Evolutionary conservation across 768 basidiomycete species (phyloP).

Genomic region (Lactarius psammicola): DNA sequence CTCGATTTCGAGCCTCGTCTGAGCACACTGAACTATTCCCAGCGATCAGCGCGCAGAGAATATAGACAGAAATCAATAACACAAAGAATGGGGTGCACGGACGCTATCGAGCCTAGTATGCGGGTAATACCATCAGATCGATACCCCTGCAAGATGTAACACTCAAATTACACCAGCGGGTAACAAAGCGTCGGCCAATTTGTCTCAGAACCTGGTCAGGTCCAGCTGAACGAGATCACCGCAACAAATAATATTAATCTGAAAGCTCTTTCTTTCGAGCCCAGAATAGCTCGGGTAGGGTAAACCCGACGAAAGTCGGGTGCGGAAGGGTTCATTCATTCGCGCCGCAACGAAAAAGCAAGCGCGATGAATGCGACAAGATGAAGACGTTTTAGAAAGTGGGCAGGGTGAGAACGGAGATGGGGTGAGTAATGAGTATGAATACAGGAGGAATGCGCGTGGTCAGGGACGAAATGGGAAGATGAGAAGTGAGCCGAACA

Average conservation of each 20-base stretch:
- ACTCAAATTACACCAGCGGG: background rate
- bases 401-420: slow-evolving; percentile 1
- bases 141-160: too few species aligned
- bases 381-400: slow-evolving; percentile 3
- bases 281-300: background rate
- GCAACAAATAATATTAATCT: background rate
- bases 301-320: background rate
- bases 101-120: too few species aligned
- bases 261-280: background rate
- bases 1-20: background rate
- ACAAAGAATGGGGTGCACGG: too few species aligned
- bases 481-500: background rate
- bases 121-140: too few species aligned
- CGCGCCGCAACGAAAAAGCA: background rate
- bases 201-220: too few species aligned
- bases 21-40: too few species aligned
- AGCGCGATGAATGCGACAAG: slow-evolving; percentile 18
- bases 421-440: slow-evolving; percentile 6
- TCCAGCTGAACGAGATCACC: background rate
- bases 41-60: too few species aligned
- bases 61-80: too few species aligned
- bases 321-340: slow-evolving; percentile 1
- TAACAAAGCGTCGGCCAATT: background rate
- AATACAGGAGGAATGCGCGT: background rate
- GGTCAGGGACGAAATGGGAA: background rate